Percentiles rank a stretch among this genome's conserved stretches.
Conservation (phyloP, 768 basidiomycete species). For the Amanita muscaria region DNA sequence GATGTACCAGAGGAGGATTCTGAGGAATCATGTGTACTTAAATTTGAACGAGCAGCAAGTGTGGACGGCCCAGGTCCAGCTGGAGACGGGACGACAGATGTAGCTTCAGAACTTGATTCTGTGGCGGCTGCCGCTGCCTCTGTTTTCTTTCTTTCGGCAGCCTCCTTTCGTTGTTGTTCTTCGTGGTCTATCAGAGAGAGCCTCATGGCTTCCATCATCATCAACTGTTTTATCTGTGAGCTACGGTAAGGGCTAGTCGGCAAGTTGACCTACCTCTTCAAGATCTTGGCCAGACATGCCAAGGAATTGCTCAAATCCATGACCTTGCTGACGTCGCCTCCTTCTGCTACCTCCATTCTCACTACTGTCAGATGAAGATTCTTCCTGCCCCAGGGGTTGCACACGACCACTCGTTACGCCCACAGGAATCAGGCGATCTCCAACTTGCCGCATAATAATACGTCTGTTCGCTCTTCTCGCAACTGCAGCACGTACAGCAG, state of each 20-base stretch:
- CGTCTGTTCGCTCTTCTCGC: conserved; percentile 92
- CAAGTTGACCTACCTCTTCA: conserved; percentile 63
- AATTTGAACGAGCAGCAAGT: conserved; percentile 18
- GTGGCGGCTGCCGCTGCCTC: conserved; percentile 29
- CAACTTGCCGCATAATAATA: conserved; percentile 97
- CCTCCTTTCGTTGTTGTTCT: conserved; percentile 77
- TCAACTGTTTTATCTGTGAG: conserved; percentile 46
- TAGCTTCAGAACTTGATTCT: conserved; percentile 17
- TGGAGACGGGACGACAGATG: conserved; percentile 15
- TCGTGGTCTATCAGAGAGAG: conserved; percentile 91
- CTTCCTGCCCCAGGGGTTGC: conserved; percentile 55
- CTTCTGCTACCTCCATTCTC: conserved; percentile 42
- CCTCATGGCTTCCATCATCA: conserved; percentile 99
- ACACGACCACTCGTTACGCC: conserved; percentile 89
- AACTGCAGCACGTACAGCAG: conserved; percentile 90
- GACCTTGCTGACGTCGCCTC: conserved; percentile 47
- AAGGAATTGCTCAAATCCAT: conserved; percentile 61
- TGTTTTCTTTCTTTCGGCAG: conserved; percentile 56
- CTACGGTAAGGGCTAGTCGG: conserved; percentile 8
- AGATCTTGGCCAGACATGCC: conserved; percentile 80
- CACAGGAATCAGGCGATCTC: conserved; percentile 93
- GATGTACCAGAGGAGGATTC: conserved; percentile 21
- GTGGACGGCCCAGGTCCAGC: conserved; percentile 27
- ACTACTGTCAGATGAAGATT: conserved; percentile 38
- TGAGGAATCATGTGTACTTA: conserved; percentile 16